Evolutionary conservation across 768 basidiomycete genomes (phyloP), one percentile per base, ranked within the genome.

Genomic region (Neoboletus magnificus): DNA sequence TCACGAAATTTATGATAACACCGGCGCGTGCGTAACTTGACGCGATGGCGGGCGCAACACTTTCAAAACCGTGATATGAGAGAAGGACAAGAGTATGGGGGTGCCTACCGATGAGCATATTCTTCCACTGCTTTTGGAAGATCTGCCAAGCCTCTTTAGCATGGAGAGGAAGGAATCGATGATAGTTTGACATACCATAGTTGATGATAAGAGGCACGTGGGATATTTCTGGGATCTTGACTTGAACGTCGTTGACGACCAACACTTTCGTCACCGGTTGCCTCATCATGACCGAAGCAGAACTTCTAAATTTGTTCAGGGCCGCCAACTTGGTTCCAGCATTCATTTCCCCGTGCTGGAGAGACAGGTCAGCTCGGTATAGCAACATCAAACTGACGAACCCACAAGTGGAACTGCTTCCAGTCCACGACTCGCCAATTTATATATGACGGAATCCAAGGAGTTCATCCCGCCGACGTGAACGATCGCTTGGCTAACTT

Each of bases 91-190:
- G 7, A 25, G 49, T 18, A 18, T 1, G 32, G 35, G n/a, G 37
- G 13, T 6, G 37, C 78, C 29, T 57, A 93, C 91, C 96, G 88
- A 67, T 93, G 93, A 25, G 94, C 91, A 70, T 99, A 99, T 71
- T 96, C 95, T 77, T 98, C 96, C 36, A 98, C 96, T 45, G 89
- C 93, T 74, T 92, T 92, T 46, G 92, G 93, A 56, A 95, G 74
- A 78, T 96, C 93, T 91, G 20, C 20, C 39, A 51, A 36, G 50
- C n/a, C n/a, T 52, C 41, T 25, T 61, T 18, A 70, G 58, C 43
- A 18, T 29, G 48, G 45, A n/a, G 23, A 59, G 35, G 32, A 47
- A 5, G 18, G 15, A 29, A 39, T 16, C 23, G 23, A 48, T 13
- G 44, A 47, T 39, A 30, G 20, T 8, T 30, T 37, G 13, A 67